Evolutionary conservation across 495 filamentous ascomycete genomes (phyloP), one percentile per base, ranked within the genome.

Genomic region (Penicillium pancosmium): DNA sequence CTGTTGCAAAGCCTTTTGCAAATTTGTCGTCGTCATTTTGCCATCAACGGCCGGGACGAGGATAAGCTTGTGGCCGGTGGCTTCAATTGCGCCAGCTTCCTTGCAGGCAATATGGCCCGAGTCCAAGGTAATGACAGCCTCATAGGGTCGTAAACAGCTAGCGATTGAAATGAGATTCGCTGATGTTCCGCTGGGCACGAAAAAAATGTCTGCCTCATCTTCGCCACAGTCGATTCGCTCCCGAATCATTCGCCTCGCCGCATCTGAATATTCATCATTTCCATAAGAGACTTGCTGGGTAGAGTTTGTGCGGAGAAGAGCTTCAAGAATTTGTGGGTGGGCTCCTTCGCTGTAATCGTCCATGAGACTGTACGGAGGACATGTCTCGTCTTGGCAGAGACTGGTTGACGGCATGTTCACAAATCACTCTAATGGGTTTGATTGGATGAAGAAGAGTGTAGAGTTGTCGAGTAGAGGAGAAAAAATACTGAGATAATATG

Each of bases 311-410:
- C 66, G 70, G 1, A 77, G 55, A 1, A 79, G 74, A 49, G 75
- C 73, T 52, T 76, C 68, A 11, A 79, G 66, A 25, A 79, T 69
- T 53, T 71, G 73, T 18, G 77, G 77, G 47, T 78, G 75, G 10
- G 77, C 77, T 40, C 75, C 76, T 53, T 79, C 76, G 64, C 75
- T 78, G 62, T 79, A 79, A 56, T 79, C 76, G 57, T 79, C 76
- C 52, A 71, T 68, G 49, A 78, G 75, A 65, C 74, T 76, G 62
- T 77, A 78, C 50, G 71, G 70, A 54, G 58, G 60, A 34, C 68
- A 68, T 59, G 56, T 34, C 49, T 68, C 69, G 48, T 71, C 68
- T 64, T 68, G 68, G 59, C 68, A 68, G 23, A 70, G 47, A 50
- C 61, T 68, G 35, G 68, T 66, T 52, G 68, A 60, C 4, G 68